Base-by-base conservation (phyloP, 768 basidiomycete genomes). In the Paxillus involutus region DNA sequence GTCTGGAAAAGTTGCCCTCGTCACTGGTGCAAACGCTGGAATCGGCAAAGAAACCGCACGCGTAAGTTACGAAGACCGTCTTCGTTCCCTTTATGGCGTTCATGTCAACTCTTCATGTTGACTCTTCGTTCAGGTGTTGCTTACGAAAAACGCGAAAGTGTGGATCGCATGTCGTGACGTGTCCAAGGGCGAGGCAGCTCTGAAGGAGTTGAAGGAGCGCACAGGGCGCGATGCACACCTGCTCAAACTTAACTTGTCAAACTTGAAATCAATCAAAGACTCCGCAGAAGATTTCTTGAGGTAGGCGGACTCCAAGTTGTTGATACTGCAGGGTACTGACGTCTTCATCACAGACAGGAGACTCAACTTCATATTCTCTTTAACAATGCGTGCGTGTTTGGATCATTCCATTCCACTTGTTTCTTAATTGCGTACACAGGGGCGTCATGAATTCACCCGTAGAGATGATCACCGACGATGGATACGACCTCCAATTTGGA, bases 101-200 rank as follows among this genome's bases (percentile, higher is more conserved):
- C 30, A 42, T 29, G 6, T 16, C 7, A 29, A 21, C 19, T 42
- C 30, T 11, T 3, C 21, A 21, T 21, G 21, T 21, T 21, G 21
- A 21, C 21, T 21, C 21, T 21, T 19, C 29, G 29, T 17, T 29
- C 13, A 49, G 49, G 49, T 50, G 6, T 33, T 50, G n/a, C 49
- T 50, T 7, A n/a, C 41, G 9, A 50, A 50, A 21, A 50, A 50
- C 53, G 80, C 77, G 19, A 79, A 74, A 47, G 82, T 85, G 3
- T 85, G 83, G 62, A 60, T 84, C 16, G 79, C 77, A 0, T 68
- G 72, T 21, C 73, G 82, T 3, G 71, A 64, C 51, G 44, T 67
- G 49, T 60, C 63, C 19, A 83, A 74, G 52, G 75, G 72, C 2
- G 59, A 69, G n/a, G 61, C 57, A 10, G 76, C 76, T 4, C 75